A percentile compares a stretch with the other conserved stretches of the same genome.
phyloP scores from a whole-genome alignment of 768 basidiomycete species.

The Collybia sp. region DNA sequence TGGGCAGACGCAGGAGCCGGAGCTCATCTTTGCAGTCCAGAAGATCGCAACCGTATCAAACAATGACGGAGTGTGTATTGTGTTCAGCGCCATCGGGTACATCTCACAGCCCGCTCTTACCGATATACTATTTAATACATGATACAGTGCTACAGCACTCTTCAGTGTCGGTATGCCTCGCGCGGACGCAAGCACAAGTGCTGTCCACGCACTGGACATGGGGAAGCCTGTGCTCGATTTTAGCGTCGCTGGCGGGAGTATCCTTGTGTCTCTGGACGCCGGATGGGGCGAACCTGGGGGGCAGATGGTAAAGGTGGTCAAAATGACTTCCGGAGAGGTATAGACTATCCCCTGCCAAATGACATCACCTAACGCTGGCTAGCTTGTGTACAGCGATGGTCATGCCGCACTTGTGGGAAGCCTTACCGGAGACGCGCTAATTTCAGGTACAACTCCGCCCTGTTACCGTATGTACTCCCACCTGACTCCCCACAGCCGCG shows the following conservation, averaged over 20 bases:
- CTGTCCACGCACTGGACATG: constrained; percentile 13
- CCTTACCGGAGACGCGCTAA: constrained; percentile 39
- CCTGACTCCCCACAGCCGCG: constrained; percentile 32
- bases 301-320: constrained; percentile 16
- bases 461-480: neutral
- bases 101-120: constrained; percentile 14
- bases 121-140: neutral
- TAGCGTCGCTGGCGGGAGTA: constrained; percentile 11
- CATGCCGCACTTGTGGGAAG: constrained; percentile 28
- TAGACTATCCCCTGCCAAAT: constrained; percentile 1
- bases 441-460: constrained; percentile 39
- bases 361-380: neutral
- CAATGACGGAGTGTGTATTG: constrained; percentile 30
- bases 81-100: constrained; percentile 76
- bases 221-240: constrained; percentile 17
- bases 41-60: constrained; percentile 46
- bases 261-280: constrained; percentile 19
- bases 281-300: constrained; percentile 12
- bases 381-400: constrained; percentile 27
- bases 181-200: constrained; percentile 8
- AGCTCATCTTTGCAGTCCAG: constrained; percentile 51
- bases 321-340: constrained; percentile 36
- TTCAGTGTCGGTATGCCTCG: constrained; percentile 39
- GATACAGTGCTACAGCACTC: constrained; percentile 59
- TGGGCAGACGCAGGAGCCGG: constrained; percentile 8